These are phyloP conservation scores for Leccinellum albellum DNA, from an alignment of 768 basidiomycete species.

Conservation along the genomic window DNA sequence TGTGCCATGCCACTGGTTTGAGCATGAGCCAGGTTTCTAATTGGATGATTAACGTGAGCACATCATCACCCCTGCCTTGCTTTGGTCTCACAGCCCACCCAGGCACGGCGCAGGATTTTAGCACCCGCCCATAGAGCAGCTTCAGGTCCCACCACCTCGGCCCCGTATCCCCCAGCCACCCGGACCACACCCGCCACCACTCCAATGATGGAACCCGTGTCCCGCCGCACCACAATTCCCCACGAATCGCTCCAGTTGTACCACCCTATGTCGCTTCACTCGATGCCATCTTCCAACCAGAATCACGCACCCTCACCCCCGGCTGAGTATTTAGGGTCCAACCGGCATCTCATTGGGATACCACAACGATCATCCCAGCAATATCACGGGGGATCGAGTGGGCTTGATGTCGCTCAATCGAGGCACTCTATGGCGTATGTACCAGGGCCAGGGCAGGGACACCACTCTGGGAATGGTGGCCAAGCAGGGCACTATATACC, in stretches of 20 bases:
- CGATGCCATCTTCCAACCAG: conserved; percentile 33
- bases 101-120: conserved; percentile 81
- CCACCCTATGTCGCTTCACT: conserved; percentile 75
- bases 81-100: conserved; percentile 15
- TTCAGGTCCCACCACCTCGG: conserved; percentile 72
- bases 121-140: conserved; percentile 78
- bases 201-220: conserved; percentile 35
- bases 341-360: conserved; percentile 46
- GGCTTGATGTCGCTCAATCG: conserved; percentile 30
- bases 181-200: conserved; percentile 23
- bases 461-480: conserved; percentile 38
- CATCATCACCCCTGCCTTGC: conserved; percentile 18
- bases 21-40: conserved; percentile 90
- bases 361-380: conserved; percentile 33
- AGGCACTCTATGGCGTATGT: conserved; percentile 38
- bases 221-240: conserved; percentile 64
- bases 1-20: conserved; percentile 80
- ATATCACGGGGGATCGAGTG: conserved; percentile 22
- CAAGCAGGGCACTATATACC: conserved; percentile 25
- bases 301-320: conserved; percentile 31
- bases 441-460: conserved; percentile 38
- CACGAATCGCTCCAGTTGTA: conserved; percentile 71
- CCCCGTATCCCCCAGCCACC: conserved; percentile 58
- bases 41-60: conserved; percentile 85
- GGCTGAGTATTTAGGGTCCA: conserved; percentile 40